Base-by-base conservation (phyloP, 768 basidiomycete species). In the Phylloporus arenicola region DNA sequence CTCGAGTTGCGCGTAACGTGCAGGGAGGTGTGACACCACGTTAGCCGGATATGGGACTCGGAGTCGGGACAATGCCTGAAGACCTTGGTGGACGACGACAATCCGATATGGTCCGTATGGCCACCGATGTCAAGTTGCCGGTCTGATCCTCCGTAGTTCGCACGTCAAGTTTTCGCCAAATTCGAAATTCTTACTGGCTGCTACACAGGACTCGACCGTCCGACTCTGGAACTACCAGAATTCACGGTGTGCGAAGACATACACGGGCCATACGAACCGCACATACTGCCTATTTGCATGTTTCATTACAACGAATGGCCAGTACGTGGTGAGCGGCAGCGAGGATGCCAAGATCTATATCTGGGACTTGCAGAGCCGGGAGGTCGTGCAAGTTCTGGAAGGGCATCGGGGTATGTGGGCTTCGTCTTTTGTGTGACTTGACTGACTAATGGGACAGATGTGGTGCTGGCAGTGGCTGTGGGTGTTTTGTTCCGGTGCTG, bases 51-150 rank as follows among this genome's bases (percentile, higher is more conserved):
- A 52, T 99, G 96, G 96, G 95, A 99, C 63, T 85, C 91, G 0
- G 84, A 93, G 48, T 95, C 94, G 3, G 96, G 95, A 2, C 96
- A 99, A 69, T 99, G 96, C 69, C 75, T 99, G 44, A 98, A 96
- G 69, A 98, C 96, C 2, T 70, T 99, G 41, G 94, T 93, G 10
- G 93, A 97, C 58, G 96, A 97, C 60, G 91, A 92, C 55, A 96
- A 92, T 68, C 94, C 95, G 3, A 86, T 93, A 67, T 94, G 83
- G 88, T 92, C 51, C 37, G 72, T 61, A 48, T 45, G 24, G 20
- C 24, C 39, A 35, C 29, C 42, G 4, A 17, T 16, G 37, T 29
- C 31, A 24, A 29, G 9, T 34, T 46, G 46, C 44, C 38, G 41
- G 40, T 34, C 41, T 64, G 41, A 57, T 31, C 38, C 42, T 29